A percentile compares a stretch with the other conserved stretches of the same genome.
These are phyloP conservation scores for Aspergillus funiculosus DNA, from an alignment of 495 filamentous ascomycete genomes.

Conservation along the genomic window DNA sequence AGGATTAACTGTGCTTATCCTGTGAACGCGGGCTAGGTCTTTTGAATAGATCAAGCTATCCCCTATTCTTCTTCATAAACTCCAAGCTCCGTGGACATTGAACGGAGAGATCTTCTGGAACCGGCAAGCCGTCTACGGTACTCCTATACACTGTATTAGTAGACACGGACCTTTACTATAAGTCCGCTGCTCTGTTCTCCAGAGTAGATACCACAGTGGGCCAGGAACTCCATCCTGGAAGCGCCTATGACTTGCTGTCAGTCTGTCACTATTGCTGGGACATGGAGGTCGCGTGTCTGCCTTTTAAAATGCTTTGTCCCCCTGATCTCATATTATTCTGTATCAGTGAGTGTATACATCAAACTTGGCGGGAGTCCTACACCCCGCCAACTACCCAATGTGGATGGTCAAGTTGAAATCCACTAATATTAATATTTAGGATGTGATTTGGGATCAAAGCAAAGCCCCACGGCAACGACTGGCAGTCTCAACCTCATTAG, in stretches of 20 bases:
- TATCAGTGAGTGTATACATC: neutral
- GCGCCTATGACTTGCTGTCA: neutral
- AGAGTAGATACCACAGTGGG: neutral
- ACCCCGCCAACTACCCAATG: slow-evolving; percentile 14
- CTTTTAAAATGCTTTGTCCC: neutral
- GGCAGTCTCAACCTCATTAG: slow-evolving; percentile 1
- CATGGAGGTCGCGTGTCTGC: neutral
- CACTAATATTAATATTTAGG: too few relatives aligned
- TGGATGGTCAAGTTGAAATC: slow-evolving; percentile 6
- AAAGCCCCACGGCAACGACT: slow-evolving; percentile 1
- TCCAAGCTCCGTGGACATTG: neutral
- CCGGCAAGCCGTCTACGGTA: slow-evolving; percentile 13
- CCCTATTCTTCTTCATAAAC: neutral
- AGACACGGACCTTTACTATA: too few relatives aligned
- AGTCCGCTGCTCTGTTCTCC: too few relatives aligned
- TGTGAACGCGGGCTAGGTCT: too few relatives aligned
- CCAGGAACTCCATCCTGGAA: neutral
- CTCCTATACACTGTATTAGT: neutral
- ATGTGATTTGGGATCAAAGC: too few relatives aligned
- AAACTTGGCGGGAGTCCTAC: neutral
- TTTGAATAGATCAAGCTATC: neutral
- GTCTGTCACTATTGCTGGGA: neutral
- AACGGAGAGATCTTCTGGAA: slow-evolving; percentile 1
- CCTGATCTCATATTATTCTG: neutral
- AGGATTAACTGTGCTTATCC: too few relatives aligned